phyloP scores from a whole-genome alignment of 2,329 filamentous ascomycete genomes.

The Cladophialophora immunda region DNA sequence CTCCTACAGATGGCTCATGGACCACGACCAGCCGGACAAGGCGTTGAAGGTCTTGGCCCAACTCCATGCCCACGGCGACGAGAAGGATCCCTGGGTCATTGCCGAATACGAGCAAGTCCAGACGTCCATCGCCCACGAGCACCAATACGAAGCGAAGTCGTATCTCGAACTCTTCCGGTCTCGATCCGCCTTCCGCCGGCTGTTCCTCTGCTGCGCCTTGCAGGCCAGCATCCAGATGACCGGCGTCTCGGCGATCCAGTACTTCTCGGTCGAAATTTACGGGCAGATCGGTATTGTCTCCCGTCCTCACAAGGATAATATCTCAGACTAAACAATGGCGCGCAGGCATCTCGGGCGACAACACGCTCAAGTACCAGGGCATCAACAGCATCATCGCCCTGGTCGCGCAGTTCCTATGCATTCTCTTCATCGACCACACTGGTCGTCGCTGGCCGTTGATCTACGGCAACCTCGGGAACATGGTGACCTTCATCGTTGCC shows the following conservation, averaged over 20 bases:
- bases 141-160: conserved; percentile 73
- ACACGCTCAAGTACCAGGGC: conserved; percentile 77
- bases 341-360: conserved; percentile 71
- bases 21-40: conserved; percentile 70
- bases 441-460: conserved; percentile 79
- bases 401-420: conserved; percentile 72
- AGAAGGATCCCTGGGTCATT: conserved; percentile 72
- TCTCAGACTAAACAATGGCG: too few relatives aligned
- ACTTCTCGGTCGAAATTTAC: conserved; percentile 75
- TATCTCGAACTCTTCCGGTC: conserved; percentile 74
- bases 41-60: conserved; percentile 73
- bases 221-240: conserved; percentile 81
- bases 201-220: conserved; percentile 73
- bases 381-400: conserved; percentile 77
- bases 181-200: conserved; percentile 72
- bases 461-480: conserved; percentile 74
- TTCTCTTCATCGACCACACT: conserved; percentile 70
- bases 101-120: conserved; percentile 78
- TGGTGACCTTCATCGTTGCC: conserved; percentile 75
- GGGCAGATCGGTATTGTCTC: conserved; percentile 62
- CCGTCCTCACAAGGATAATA: background rate
- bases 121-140: conserved; percentile 70
- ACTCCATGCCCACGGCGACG: conserved; percentile 74
- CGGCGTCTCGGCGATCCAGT: conserved; percentile 77
- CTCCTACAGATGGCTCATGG: conserved; percentile 72